Evolutionary conservation across 345 rosid species (phyloP).

Genomic region (Citrus sp.): DNA sequence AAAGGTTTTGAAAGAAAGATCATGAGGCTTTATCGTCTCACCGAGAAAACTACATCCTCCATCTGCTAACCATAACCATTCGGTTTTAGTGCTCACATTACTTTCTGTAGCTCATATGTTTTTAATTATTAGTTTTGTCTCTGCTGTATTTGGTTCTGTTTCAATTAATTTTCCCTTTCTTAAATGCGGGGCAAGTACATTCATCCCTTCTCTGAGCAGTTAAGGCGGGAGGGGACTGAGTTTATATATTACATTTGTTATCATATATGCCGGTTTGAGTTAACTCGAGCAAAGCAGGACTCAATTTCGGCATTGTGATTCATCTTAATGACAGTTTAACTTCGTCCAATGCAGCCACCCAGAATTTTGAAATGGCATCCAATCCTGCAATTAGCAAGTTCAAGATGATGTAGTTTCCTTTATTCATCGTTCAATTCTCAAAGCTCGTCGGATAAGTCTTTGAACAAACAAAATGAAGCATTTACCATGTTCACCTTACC

Average conservation of each 20-base stretch:
- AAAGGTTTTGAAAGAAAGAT: conserved; percentile 43
- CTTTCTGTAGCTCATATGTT: background rate
- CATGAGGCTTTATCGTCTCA: background rate
- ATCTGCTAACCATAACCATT: background rate
- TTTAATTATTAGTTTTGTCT: background rate
- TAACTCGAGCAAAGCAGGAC: too few relatives aligned
- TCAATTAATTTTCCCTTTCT: background rate
- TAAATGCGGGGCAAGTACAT: background rate
- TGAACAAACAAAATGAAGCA: too few relatives aligned
- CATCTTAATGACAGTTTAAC: too few relatives aligned
- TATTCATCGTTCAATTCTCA: too few relatives aligned
- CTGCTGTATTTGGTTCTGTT: background rate
- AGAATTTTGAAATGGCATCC: too few relatives aligned
- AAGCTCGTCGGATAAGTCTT: too few relatives aligned
- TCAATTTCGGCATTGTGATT: too few relatives aligned
- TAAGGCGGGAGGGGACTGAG: background rate
- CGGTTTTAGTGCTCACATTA: background rate
- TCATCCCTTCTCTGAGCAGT: background rate
- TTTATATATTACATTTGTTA: background rate
- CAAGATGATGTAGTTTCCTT: too few relatives aligned
- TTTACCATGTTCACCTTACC: too few relatives aligned
- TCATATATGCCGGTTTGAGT: too few relatives aligned
- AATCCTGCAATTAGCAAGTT: too few relatives aligned
- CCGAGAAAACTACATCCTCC: background rate
- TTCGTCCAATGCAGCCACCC: too few relatives aligned